A percentile compares a stretch with the other conserved stretches of the same genome.
phyloP scores from a whole-genome alignment of 202 grass and related monocot genomes.

The Carex arenaria region DNA sequence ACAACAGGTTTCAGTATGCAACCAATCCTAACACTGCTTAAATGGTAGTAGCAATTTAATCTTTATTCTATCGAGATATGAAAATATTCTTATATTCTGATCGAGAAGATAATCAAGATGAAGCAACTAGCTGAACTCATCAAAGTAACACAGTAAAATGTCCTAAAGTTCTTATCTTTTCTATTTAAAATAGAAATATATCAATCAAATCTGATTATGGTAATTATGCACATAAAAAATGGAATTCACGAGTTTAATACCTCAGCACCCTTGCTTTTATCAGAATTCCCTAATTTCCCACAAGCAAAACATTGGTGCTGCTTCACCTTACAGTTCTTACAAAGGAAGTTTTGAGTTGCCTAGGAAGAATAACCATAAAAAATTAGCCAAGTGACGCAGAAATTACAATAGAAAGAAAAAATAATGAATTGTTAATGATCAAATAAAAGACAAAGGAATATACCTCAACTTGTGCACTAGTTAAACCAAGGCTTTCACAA shows the following conservation, averaged over 20 bases:
- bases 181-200: not conserved
- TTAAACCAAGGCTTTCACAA: slow-evolving; percentile 66
- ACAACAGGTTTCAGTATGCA: not conserved
- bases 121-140: not conserved
- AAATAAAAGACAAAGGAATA: slow-evolving; percentile 16
- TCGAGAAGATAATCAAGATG: not conserved
- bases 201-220: not conserved
- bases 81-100: not conserved
- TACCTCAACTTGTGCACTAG: slow-evolving; percentile 60
- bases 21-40: not conserved
- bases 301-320: slow-evolving; percentile 94
- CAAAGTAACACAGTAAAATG: not conserved
- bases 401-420: slow-evolving; percentile 23
- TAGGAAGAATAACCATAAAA: slow-evolving; percentile 33
- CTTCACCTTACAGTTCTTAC: slow-evolving; percentile 76
- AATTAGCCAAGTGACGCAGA: not conserved
- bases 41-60: not conserved
- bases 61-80: not conserved
- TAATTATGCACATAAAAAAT: not conserved
- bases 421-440: slow-evolving; percentile 19
- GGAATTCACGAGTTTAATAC: slow-evolving; percentile 34
- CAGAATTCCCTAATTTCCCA: slow-evolving; percentile 66
- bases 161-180: not conserved
- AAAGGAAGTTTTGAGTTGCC: slow-evolving; percentile 73
- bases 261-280: slow-evolving; percentile 54